These are phyloP conservation scores for Tylopilus sp. DNA, from an alignment of 1,284 basidiomycete genomes.

Conservation along the genomic window DNA sequence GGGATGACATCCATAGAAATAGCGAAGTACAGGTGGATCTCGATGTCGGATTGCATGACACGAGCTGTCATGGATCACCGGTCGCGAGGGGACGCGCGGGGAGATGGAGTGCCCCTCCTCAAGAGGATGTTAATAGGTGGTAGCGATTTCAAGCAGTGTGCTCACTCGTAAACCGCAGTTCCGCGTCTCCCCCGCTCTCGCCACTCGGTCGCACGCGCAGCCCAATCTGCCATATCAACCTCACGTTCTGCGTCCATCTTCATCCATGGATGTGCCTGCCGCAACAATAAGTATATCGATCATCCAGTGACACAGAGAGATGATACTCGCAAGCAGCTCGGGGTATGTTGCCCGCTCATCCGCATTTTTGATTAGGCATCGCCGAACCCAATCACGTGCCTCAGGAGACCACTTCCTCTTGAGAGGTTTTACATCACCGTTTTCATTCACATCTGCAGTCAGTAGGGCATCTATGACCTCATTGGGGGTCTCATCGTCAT, in stretches of 20 bases:
- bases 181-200: conserved; percentile 46
- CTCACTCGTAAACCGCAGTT: conserved; percentile 36
- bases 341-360: conserved; percentile 86
- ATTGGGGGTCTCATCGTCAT: conserved; percentile 40
- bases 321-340: conserved; percentile 74
- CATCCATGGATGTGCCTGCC: conserved; percentile 78
- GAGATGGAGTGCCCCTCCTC: conserved; percentile 31
- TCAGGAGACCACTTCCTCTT: conserved; percentile 43
- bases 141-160: conserved; percentile 8
- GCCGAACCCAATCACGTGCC: conserved; percentile 69
- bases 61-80: conserved; percentile 25
- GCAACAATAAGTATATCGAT: conserved; percentile 20
- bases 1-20: no score
- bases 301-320: not conserved
- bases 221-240: conserved; percentile 90
- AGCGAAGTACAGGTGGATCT: conserved; percentile 3
- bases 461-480: conserved; percentile 19
- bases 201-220: conserved; percentile 68
- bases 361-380: conserved; percentile 84
- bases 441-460: conserved; percentile 46
- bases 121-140: conserved; percentile 22
- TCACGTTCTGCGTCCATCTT: conserved; percentile 62
- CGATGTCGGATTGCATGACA: not conserved
- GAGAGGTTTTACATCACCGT: conserved; percentile 19
- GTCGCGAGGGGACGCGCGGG: conserved; percentile 37